Evolutionary conservation across 495 filamentous ascomycete genomes (phyloP), one percentile per base, ranked within the genome.

Genomic region (Hapsidospora chrysogenum): DNA sequence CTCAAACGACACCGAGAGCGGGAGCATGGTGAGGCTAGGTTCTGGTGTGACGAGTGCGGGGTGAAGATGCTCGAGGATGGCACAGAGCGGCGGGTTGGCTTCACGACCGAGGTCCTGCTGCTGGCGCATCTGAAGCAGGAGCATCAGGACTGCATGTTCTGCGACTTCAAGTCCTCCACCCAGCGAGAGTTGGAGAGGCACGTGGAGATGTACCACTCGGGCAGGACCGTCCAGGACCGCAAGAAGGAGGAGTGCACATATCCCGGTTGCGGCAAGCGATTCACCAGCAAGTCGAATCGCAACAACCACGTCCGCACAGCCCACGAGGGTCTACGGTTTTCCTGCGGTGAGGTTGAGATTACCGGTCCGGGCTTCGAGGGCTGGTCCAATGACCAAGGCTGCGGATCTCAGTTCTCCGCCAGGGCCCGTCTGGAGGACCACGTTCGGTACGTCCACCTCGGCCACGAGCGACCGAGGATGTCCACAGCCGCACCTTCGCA

Each of bases 391-490:
- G 50, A 68, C 21, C 56, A 66, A 36, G 80, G 77, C 2, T 94
- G 85, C 45, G 78, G 74, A 0, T 64, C 68, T 33, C 60, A 60
- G 13, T 85, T 84, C 41, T 58, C 61, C 17, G 74, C 72, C 39
- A 86, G 85, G 50, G 57, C 65, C n/a, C 72, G 67, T 32, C 61
- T 94, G 0, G 80, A 85, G 54, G 78, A 84, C 31, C 85, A 94
- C 42, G 64, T 92, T 26, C 74, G 80, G 15, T 81, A 70, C 8
- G 56, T 75, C 0, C 85, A 94, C 50, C 47, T 89, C 23, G 73
- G 74, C 3, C 58, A 73, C 22, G 51, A 58, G 16, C 51, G 62
- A 28, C 59, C 58, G 17, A 57, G 57, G 20, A 41, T 47, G 29
- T 39, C 33, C 7, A 27, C 17, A 17, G 3, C 33, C 4, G 33